Evolutionary conservation across 257 asterid genomes (phyloP).

Genomic region (Solanum appendiculatum): DNA sequence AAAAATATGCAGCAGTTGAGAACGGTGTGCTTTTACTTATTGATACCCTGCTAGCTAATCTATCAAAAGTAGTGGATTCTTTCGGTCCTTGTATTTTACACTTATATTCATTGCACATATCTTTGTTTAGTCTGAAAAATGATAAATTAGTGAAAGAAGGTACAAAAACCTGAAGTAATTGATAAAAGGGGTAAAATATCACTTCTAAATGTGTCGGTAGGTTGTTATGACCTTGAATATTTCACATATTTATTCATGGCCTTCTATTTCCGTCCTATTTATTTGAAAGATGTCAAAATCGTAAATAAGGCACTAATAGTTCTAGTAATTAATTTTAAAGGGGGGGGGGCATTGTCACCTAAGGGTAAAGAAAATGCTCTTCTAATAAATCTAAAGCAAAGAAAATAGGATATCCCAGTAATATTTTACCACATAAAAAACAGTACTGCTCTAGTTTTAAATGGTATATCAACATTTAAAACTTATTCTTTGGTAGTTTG

Average conservation of each 20-base stretch:
- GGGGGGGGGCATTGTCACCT: not conserved
- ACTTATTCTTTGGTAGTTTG: not conserved
- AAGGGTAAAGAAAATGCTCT: not conserved
- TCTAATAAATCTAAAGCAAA: not conserved
- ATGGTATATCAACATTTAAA: not conserved
- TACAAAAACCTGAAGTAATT: not conserved
- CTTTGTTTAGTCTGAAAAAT: not conserved
- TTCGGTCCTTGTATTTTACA: not conserved
- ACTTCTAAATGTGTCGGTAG: not conserved
- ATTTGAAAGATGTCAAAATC: not conserved
- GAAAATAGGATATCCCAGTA: not conserved
- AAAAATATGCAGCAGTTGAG: not conserved
- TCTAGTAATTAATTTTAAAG: not conserved
- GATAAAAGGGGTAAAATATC: not conserved
- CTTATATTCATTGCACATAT: not conserved
- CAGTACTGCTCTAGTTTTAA: not conserved
- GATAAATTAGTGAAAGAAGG: not conserved
- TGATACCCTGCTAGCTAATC: not conserved
- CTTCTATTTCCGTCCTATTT: not conserved
- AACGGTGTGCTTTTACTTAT: not conserved
- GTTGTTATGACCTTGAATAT: not conserved
- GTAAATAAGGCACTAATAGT: not conserved
- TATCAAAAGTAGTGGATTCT: not conserved
- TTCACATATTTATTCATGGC: not conserved
- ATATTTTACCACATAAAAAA: not conserved